phyloP scores from a whole-genome alignment of 2,329 filamentous ascomycete genomes.

The Cercospora nicotianae region DNA sequence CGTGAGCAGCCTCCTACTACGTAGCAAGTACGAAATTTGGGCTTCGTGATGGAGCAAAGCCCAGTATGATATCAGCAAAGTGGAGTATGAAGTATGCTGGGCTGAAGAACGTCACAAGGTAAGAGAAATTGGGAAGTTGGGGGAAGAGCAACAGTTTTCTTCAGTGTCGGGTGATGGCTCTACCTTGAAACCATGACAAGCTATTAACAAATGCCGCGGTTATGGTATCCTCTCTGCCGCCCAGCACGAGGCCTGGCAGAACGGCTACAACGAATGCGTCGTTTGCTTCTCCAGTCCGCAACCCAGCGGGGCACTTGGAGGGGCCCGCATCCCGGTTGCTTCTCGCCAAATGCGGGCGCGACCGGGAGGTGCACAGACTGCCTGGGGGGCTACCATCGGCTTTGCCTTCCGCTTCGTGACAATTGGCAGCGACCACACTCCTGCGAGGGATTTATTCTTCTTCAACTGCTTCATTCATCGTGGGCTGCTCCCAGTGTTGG shows the following conservation, averaged over 20 bases:
- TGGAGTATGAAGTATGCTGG: constrained; percentile 26
- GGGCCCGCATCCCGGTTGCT: constrained; percentile 7
- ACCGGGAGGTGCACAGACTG: background rate
- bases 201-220: constrained; percentile 24
- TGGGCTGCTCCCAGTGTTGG: background rate
- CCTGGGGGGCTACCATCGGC: background rate
- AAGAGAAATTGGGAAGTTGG: background rate
- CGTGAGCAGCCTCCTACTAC: background rate
- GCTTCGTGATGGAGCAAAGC: constrained; percentile 14
- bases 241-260: constrained; percentile 12
- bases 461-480: background rate
- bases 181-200: constrained; percentile 15
- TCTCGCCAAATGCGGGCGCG: constrained; percentile 3
- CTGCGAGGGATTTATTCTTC: background rate
- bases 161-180: constrained; percentile 20
- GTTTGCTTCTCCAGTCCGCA: constrained; percentile 1
- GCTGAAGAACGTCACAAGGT: constrained; percentile 3
- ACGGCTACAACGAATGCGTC: constrained; percentile 13
- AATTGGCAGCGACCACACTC: background rate
- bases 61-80: constrained; percentile 12
- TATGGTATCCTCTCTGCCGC: constrained; percentile 14
- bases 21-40: background rate
- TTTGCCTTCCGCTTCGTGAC: background rate
- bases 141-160: background rate
- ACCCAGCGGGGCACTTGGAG: constrained; percentile 12